phyloP scores from a whole-genome alignment of 2,329 filamentous ascomycete genomes.

The Ceratocystis huliohia region DNA sequence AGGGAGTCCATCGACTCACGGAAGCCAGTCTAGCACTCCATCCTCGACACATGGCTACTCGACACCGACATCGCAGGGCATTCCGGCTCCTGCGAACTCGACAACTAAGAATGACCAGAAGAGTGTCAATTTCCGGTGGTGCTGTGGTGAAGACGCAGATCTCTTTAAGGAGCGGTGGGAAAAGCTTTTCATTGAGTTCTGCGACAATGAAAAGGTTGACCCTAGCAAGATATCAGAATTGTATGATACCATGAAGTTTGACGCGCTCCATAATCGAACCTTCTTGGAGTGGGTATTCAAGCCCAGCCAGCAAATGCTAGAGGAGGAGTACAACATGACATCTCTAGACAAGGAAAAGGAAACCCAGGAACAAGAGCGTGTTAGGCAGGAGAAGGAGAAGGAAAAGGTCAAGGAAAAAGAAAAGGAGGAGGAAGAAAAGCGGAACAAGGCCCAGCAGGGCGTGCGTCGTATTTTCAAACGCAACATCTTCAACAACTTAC shows the following conservation, averaged over 20 bases:
- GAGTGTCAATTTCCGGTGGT: conserved; percentile 53
- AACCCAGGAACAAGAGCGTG: conserved; percentile 26
- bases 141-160: conserved; percentile 86
- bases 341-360: conserved; percentile 24
- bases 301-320: conserved; percentile 64
- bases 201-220: conserved; percentile 93
- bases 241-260: conserved; percentile 99
- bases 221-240: conserved; percentile 97
- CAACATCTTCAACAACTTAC: conserved; percentile 43
- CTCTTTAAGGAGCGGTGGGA: conserved; percentile 96
- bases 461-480: conserved; percentile 45
- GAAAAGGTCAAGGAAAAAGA: conserved; percentile 27
- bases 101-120: conserved; percentile 14
- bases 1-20: conserved; percentile 32
- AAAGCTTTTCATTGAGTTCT: conserved; percentile 93
- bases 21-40: conserved; percentile 31
- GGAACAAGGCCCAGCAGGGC: conserved; percentile 23
- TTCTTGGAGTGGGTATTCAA: conserved; percentile 98
- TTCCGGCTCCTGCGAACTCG: conserved; percentile 1
- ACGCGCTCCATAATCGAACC: conserved; percentile 88
- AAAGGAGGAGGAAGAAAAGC: conserved; percentile 31
- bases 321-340: conserved; percentile 48
- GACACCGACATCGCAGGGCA: conserved; percentile 6
- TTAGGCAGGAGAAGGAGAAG: conserved; percentile 28
- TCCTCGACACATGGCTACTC: conserved; percentile 9